Evolutionary conservation across 1,284 basidiomycete genomes (phyloP).

Genomic region (Ceratobasidium papillatum): DNA sequence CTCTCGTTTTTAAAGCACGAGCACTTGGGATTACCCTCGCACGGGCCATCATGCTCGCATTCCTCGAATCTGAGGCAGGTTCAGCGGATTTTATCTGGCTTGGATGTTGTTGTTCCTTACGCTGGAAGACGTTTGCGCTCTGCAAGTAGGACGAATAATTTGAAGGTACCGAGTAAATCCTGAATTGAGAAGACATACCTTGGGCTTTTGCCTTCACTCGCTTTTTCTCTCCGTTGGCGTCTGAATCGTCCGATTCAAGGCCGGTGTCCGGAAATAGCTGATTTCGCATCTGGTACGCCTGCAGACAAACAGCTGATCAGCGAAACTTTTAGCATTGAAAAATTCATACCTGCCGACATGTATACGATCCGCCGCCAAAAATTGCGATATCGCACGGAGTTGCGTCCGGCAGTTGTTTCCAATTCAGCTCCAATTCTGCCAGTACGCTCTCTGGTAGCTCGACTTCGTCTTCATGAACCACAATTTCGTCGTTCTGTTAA

Average conservation of each 20-base stretch:
- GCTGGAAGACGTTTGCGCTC: not conserved
- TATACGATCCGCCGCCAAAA: not conserved
- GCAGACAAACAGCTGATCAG: not conserved
- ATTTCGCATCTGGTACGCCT: conserved; percentile 15
- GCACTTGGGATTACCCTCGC: not conserved
- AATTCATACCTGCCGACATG: conserved; percentile 14
- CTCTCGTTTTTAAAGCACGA: not conserved
- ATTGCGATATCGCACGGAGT: conserved; percentile 22
- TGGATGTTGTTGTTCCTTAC: not conserved
- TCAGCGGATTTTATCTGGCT: not conserved
- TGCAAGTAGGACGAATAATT: not conserved
- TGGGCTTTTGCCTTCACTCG: not conserved
- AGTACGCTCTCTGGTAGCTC: not conserved
- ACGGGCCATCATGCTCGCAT: conserved; percentile 25
- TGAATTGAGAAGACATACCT: not conserved
- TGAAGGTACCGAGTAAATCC: not conserved
- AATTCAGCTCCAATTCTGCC: conserved; percentile 3
- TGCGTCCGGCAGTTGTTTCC: conserved; percentile 6
- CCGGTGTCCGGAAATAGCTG: not conserved
- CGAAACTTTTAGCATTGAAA: not conserved
- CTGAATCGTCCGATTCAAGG: conserved; percentile 6
- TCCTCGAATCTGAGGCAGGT: conserved; percentile 5
- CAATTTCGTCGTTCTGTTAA: conserved; percentile 6
- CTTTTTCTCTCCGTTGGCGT: not conserved
- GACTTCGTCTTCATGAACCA: not conserved